Base-by-base conservation (phyloP, 2,329 filamentous ascomycete genomes). In the Aspergillus sp. region DNA sequence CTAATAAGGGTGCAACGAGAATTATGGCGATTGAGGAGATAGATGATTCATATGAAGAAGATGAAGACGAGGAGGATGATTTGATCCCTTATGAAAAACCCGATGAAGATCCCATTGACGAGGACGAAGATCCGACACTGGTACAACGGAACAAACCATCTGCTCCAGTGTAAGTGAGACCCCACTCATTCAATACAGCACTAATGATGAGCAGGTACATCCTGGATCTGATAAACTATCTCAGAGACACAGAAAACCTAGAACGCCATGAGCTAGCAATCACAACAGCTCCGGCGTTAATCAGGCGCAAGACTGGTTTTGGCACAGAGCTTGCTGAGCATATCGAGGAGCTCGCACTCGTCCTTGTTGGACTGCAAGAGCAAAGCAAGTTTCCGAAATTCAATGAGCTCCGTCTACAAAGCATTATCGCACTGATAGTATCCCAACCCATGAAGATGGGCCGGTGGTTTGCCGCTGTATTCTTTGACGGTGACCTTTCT, bases 401-500 rank as follows among this genome's bases (percentile, higher is more conserved):
- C 69, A 80, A 89, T 59, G 85, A 91, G 60, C 79, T 91, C 58
- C 86, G 88, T 17, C 79, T 95, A 3, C 89, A 96, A 71, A 87
- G 88, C 14, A 88, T 99, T 79, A 87, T 97, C 45, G 90, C 93
- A 0, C 76, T 96, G 7, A 79, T 96, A 0, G 81, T 95, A 2
- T 87, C 90, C 0, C 85, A 90, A 62, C 91, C 95, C 0, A 78
- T 84, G 49, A 82, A 84, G 52, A 91, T 97, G 84, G 93, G 87
- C 0, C 90, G 86, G 14, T 96, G 91, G 89, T 90, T 96, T 58
- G 87, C 89, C 3, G 86, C 87, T 56, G 89, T 90, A 0, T 96
- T 95, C 70, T 98, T 97, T 70, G 88, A 91, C 43, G 93, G 93
- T 15, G 95, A 99, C 70, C 93, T 95, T 73, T 96, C 93, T 0